Percentiles rank a stretch among this genome's conserved stretches.
These are phyloP conservation scores for Conoideocrella luteorostrata DNA, from an alignment of 2,329 filamentous ascomycete species.

Conservation along the genomic window DNA sequence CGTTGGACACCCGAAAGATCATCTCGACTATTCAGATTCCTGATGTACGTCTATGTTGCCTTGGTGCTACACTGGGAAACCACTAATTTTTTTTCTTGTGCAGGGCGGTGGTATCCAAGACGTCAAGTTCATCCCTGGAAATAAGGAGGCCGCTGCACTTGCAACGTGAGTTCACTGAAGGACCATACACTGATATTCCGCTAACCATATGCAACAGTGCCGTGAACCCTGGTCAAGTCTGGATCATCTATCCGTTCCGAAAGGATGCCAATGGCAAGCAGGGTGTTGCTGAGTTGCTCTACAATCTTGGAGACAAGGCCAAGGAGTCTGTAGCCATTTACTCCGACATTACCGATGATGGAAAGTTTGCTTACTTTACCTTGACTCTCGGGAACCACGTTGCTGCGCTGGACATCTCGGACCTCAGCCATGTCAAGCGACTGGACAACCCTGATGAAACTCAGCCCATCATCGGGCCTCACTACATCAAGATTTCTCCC, in stretches of 20 bases:
- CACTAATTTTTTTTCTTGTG: too few species aligned
- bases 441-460: conserved; percentile 53
- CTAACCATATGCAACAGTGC: too few species aligned
- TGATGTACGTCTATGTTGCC: conserved; percentile 27
- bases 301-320: conserved; percentile 50
- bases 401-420: conserved; percentile 54
- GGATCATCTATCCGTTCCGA: conserved; percentile 59
- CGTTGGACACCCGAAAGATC: conserved; percentile 45
- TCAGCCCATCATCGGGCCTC: conserved; percentile 54
- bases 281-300: conserved; percentile 52
- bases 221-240: conserved; percentile 53
- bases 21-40: conserved; percentile 56
- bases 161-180: conserved; percentile 38
- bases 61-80: background rate
- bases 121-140: conserved; percentile 58
- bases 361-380: conserved; percentile 52
- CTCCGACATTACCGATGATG: conserved; percentile 53
- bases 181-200: too few species aligned
- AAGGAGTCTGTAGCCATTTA: conserved; percentile 53
- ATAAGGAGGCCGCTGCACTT: conserved; percentile 50
- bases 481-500: conserved; percentile 58
- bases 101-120: conserved; percentile 56
- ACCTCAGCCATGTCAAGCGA: conserved; percentile 53
- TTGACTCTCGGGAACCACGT: conserved; percentile 57
- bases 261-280: conserved; percentile 47